phyloP scores from a whole-genome alignment of 108 stramenopile species.

The Asterionellopsis glacialis region DNA sequence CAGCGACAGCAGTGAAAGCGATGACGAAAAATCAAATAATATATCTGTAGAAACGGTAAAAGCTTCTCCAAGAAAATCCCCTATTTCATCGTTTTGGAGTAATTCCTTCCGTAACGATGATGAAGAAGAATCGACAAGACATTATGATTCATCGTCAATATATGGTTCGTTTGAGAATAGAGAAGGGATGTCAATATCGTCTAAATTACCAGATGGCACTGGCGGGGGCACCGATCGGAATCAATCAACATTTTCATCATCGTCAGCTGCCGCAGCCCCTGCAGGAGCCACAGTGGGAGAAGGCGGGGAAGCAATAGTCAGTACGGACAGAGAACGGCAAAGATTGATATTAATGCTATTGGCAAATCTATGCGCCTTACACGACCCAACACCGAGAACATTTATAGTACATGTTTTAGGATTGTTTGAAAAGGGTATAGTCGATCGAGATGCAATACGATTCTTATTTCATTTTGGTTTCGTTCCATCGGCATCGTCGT shows the following conservation, averaged over 20 bases:
- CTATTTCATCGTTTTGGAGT: too few relatives aligned
- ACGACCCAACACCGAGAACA: slow-evolving; percentile 91
- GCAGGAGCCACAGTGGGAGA: neutral
- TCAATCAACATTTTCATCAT: neutral
- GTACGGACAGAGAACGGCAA: slow-evolving; percentile 66
- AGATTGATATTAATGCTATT: slow-evolving; percentile 83
- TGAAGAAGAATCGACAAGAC: too few relatives aligned
- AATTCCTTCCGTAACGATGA: too few relatives aligned
- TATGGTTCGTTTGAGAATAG: too few relatives aligned
- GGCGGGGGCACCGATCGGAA: neutral
- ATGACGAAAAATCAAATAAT: too few relatives aligned
- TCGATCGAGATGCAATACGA: slow-evolving; percentile 79
- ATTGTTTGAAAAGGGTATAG: slow-evolving; percentile 83
- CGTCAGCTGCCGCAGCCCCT: neutral
- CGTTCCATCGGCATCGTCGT: slow-evolving; percentile 44
- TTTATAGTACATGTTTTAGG: slow-evolving; percentile 87
- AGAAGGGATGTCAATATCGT: too few relatives aligned
- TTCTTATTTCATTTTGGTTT: slow-evolving; percentile 89
- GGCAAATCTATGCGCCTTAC: slow-evolving; percentile 87
- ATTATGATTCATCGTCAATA: too few relatives aligned
- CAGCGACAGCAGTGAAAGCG: too few relatives aligned
- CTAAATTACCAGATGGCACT: too few relatives aligned
- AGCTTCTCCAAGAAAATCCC: too few relatives aligned
- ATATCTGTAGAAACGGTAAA: too few relatives aligned
- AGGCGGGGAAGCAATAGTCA: slow-evolving; percentile 7